Evolutionary conservation across 129 eudicot genomes (phyloP), one percentile per base, ranked within the genome.

Genomic region (Sambucus nigra): DNA sequence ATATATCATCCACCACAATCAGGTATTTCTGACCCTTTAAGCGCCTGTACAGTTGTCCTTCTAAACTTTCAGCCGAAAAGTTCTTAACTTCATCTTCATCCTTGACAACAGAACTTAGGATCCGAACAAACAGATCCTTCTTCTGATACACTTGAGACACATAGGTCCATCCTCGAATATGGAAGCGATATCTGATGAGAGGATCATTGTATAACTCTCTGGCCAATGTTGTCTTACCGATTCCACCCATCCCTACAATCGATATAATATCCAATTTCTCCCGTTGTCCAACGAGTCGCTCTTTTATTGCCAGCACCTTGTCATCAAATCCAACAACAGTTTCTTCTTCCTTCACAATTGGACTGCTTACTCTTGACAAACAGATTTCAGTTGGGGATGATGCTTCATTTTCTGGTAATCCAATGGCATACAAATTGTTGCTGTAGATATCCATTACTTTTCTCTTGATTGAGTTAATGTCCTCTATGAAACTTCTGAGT

Each of bases 211-310:
- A 76, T 4, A 76, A 23, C 53, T 71, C 63, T 9, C 47, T 67
- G 8, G 74, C 78, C 39, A 76, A 46, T 46, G 82, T 71, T 11
- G 83, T 76, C 71, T 76, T 76, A 3, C 74, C 82, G 2, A 60
- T 27, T 35, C 82, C 82, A 3, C 68, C 68, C 78, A 67, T 71
- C 10, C 78, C 78, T 5, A 63, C 71, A 58, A 76, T 40, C 5
- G 71, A 62, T 10, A 76, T 24, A 35, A 67, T 19, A 11, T 76
- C 68, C 9, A 71, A 52, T 12, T 67, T 33, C 56, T 63, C 57
- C 19, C 23, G 53, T 15, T 52, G 38, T 22, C 60, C 64, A 0
- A 20, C 12, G 23, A 71, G 68, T 39, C 24, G 52, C 42, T 57
- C 76, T 29, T 38, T 25, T 8, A 71, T 35, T 40, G 11, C 24